Evolutionary conservation across 2,329 filamentous ascomycete species (phyloP).

Genomic region (Alternaria arbusti): DNA sequence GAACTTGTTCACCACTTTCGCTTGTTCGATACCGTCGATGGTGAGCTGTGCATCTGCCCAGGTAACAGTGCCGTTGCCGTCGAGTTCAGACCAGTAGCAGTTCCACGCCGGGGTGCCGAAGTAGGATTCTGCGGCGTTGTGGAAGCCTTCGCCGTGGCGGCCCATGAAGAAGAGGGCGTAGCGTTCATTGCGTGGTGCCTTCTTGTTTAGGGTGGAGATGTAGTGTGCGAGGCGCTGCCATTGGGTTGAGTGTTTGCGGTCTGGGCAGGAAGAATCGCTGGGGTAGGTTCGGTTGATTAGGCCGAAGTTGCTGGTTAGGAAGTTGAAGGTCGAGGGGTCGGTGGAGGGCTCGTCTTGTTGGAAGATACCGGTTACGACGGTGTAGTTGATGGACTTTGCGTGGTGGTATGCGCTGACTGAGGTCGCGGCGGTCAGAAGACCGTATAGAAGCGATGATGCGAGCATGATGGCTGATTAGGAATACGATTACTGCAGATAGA

Average conservation of each 20-base stretch:
- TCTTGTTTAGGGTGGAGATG: constrained; percentile 61
- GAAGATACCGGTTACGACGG: constrained; percentile 67
- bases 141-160: constrained; percentile 72
- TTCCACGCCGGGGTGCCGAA: constrained; percentile 75
- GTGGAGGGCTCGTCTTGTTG: constrained; percentile 67
- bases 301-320: constrained; percentile 64
- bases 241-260: constrained; percentile 57
- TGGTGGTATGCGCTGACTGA: constrained; percentile 21
- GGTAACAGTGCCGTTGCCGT: constrained; percentile 67
- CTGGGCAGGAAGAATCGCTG: constrained; percentile 54
- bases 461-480: constrained; percentile 15
- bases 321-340: constrained; percentile 59
- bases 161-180: constrained; percentile 74
- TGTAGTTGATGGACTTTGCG: constrained; percentile 61
- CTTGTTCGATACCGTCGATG: constrained; percentile 62
- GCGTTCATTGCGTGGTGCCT: constrained; percentile 53
- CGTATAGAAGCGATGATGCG: constrained; percentile 22
- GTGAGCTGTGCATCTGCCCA: constrained; percentile 73
- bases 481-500: neutral
- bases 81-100: constrained; percentile 69
- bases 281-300: constrained; percentile 68
- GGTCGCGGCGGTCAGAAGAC: constrained; percentile 24
- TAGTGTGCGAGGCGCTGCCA: constrained; percentile 71
- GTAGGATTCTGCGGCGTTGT: constrained; percentile 69
- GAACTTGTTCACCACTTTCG: constrained; percentile 64